Conservation (phyloP, 2,329 filamentous ascomycete species). For the Fulvia fulva region DNA sequence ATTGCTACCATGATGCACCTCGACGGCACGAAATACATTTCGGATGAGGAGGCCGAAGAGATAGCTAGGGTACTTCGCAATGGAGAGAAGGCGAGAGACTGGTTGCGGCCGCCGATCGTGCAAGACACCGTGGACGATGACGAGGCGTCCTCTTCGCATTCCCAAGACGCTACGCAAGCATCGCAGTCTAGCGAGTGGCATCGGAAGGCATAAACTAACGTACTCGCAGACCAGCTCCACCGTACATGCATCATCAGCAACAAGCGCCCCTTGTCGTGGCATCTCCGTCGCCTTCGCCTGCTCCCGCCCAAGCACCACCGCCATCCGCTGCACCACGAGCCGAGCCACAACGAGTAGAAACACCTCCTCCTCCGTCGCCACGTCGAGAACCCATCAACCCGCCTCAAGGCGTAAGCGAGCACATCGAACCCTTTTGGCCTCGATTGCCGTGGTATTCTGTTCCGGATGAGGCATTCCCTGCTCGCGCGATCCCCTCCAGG, state of each 20-base stretch:
- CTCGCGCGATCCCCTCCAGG: constrained; percentile 46
- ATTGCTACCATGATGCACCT: background rate
- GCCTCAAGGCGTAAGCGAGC: constrained; percentile 16
- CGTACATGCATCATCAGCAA: constrained; percentile 18
- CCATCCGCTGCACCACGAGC: constrained; percentile 9
- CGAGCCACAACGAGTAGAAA: constrained; percentile 15
- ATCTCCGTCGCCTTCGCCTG: constrained; percentile 11
- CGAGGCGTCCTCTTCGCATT: too few relatives aligned
- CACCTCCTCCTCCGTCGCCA: constrained; percentile 15
- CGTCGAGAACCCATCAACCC: constrained; percentile 19
- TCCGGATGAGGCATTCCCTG: constrained; percentile 52
- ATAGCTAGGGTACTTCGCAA: too few relatives aligned
- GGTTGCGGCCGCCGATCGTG: too few relatives aligned
- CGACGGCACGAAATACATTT: background rate
- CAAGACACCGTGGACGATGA: too few relatives aligned
- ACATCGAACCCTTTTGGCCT: constrained; percentile 20
- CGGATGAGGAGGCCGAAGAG: background rate
- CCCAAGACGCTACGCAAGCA: too few relatives aligned
- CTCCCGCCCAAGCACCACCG: constrained; percentile 11
- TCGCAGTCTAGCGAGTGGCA: background rate
- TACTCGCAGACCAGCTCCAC: constrained; percentile 10
- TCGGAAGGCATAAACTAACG: background rate
- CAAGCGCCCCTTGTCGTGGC: constrained; percentile 3
- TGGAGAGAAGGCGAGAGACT: background rate
- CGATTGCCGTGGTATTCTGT: constrained; percentile 57